Percentiles rank a stretch among this genome's conserved stretches.
phyloP scores from a whole-genome alignment of 2,329 filamentous ascomycete species.

The Ambrosiella cleistominuta region DNA sequence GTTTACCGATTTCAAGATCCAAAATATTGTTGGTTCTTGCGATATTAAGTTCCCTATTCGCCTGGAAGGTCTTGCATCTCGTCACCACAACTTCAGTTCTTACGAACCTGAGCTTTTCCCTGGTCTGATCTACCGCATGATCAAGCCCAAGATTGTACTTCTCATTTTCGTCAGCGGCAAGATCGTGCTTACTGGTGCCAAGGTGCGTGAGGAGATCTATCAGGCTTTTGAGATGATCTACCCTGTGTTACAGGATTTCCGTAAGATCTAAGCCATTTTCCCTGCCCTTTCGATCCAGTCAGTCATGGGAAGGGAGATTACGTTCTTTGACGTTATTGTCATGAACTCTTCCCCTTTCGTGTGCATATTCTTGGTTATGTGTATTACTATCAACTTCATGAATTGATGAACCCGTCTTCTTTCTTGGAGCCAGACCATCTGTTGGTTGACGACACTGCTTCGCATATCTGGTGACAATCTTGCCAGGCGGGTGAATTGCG shows the following conservation, averaged over 20 bases:
- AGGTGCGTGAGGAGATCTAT: slow-evolving; percentile 96
- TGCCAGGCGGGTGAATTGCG: too few relatives aligned
- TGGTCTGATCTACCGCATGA: slow-evolving; percentile 99
- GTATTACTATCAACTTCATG: too few relatives aligned
- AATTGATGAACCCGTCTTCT: too few relatives aligned
- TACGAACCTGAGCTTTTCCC: slow-evolving; percentile 98
- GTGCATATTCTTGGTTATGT: too few relatives aligned
- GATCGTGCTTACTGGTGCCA: slow-evolving; percentile 93
- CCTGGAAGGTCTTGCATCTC: slow-evolving; percentile 82
- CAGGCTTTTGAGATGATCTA: slow-evolving; percentile 96
- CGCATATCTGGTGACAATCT: too few relatives aligned
- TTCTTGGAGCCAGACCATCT: too few relatives aligned
- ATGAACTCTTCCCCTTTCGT: too few relatives aligned
- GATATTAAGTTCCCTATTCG: slow-evolving; percentile 99
- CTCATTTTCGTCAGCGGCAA: slow-evolving; percentile 94
- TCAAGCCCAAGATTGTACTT: slow-evolving; percentile 87
- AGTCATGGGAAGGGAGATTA: not conserved
- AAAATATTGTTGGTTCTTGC: slow-evolving; percentile 97
- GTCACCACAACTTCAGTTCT: slow-evolving; percentile 98
- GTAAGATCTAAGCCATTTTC: slow-evolving; percentile 30
- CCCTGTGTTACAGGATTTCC: slow-evolving; percentile 68
- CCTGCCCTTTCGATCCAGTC: not conserved
- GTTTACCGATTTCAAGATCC: slow-evolving; percentile 99
- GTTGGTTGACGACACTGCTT: too few relatives aligned
- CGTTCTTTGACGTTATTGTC: not conserved